Evolutionary conservation across 1,139 yeast genomes (phyloP).

Genomic region (Pichia sp.): DNA sequence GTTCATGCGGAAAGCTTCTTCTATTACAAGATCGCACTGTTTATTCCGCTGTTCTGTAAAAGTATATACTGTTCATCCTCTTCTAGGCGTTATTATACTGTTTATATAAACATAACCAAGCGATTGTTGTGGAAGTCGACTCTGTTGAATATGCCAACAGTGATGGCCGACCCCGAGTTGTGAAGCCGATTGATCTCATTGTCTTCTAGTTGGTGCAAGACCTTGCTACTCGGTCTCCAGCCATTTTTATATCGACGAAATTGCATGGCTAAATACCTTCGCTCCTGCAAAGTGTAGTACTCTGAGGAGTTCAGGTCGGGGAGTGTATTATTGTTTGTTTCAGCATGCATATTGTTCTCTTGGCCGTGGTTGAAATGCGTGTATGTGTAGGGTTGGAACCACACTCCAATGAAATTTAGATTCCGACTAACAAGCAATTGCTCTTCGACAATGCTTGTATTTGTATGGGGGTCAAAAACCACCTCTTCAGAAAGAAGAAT

Average conservation of each 20-base stretch:
- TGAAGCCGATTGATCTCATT: slow-evolving; percentile 1
- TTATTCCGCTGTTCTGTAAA: too few relatives aligned
- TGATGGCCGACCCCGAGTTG: background rate
- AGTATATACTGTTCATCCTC: background rate
- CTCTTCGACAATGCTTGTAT: background rate
- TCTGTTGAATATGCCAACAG: background rate
- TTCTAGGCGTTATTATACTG: background rate
- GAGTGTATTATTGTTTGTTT: background rate
- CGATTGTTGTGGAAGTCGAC: background rate
- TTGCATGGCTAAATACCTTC: background rate
- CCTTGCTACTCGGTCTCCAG: background rate
- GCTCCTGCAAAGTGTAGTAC: background rate
- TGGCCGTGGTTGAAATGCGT: background rate
- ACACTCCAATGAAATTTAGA: background rate
- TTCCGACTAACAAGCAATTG: background rate
- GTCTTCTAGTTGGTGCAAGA: background rate
- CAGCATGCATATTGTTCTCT: background rate
- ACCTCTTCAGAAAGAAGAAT: background rate
- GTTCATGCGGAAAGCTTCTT: too few relatives aligned
- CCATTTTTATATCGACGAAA: background rate
- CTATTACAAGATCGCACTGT: too few relatives aligned
- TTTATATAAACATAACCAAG: slow-evolving; percentile 13
- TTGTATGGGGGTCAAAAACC: background rate
- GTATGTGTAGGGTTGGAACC: background rate
- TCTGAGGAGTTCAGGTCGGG: background rate